These are phyloP conservation scores for Penicillium sclerotiorum DNA, from an alignment of 2,329 filamentous ascomycete species.

Conservation along the genomic window DNA sequence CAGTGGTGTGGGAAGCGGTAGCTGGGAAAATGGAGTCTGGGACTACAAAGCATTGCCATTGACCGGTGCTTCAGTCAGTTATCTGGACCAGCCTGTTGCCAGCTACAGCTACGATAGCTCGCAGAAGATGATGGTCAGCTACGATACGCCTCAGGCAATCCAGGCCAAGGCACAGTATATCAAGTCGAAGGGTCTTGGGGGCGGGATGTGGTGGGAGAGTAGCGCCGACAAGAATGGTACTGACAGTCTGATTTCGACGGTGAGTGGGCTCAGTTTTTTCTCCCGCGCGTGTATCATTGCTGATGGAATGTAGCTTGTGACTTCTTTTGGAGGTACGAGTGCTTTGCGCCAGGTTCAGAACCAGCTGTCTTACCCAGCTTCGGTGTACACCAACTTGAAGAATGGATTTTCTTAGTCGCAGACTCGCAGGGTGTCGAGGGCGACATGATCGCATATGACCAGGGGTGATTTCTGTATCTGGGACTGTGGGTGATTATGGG, in stretches of 20 bases:
- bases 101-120: slow-evolving; percentile 71
- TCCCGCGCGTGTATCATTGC: neutral
- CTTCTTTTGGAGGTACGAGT: slow-evolving; percentile 32
- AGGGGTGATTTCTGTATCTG: too few relatives aligned
- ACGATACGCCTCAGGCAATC: slow-evolving; percentile 71
- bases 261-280: slow-evolving; percentile 15
- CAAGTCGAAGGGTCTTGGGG: slow-evolving; percentile 67
- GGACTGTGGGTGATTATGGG: too few relatives aligned
- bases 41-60: slow-evolving; percentile 86
- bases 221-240: slow-evolving; percentile 70
- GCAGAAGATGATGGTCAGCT: slow-evolving; percentile 69
- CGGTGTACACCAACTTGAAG: slow-evolving; percentile 57
- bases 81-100: slow-evolving; percentile 65
- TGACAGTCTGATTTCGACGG: slow-evolving; percentile 67
- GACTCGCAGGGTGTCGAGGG: too few relatives aligned
- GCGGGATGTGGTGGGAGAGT: slow-evolving; percentile 97
- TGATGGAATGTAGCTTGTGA: slow-evolving; percentile 32
- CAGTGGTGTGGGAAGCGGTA: slow-evolving; percentile 73
- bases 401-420: slow-evolving; percentile 14
- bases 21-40: slow-evolving; percentile 82
- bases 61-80: slow-evolving; percentile 61
- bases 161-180: slow-evolving; percentile 73
- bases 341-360: slow-evolving; percentile 53
- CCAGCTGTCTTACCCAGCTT: slow-evolving; percentile 54
- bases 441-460: too few relatives aligned